A percentile compares a stretch with the other conserved stretches of the same genome.
Evolutionary conservation across 139 green algal genomes (phyloP).

Genomic region (Chlamydomonas sp.): DNA sequence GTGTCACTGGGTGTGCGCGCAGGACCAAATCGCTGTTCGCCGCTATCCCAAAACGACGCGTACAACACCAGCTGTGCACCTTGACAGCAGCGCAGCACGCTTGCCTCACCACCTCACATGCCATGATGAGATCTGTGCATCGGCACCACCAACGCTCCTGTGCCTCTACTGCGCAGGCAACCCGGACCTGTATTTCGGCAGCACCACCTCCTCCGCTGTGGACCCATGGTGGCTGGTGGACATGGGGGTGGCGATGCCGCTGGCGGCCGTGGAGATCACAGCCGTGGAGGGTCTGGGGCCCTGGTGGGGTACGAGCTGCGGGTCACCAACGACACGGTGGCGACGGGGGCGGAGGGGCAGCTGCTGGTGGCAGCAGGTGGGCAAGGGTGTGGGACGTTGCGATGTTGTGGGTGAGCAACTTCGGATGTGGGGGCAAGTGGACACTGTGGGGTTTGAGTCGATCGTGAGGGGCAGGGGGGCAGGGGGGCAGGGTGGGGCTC

Average conservation of each 20-base stretch:
- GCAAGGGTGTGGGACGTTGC: neutral
- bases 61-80: too few relatives aligned
- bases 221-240: constrained; percentile 30
- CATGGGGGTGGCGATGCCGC: constrained; percentile 7
- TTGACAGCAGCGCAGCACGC: too few relatives aligned
- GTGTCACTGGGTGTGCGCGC: neutral
- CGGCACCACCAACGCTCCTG: neutral
- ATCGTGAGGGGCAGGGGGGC: neutral
- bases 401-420: too few relatives aligned
- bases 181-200: constrained; percentile 1
- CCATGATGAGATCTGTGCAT: neutral
- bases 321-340: neutral
- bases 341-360: constrained; percentile 1
- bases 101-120: too few relatives aligned
- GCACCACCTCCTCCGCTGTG: neutral
- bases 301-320: constrained; percentile 16
- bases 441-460: too few relatives aligned
- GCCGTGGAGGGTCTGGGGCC: neutral
- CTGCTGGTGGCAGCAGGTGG: neutral
- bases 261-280: constrained; percentile 13
- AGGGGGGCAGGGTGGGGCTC: neutral
- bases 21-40: too few relatives aligned
- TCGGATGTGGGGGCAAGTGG: too few relatives aligned
- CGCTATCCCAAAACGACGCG: too few relatives aligned
- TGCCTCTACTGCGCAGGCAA: neutral